Percentiles rank a stretch among this genome's conserved stretches.
phyloP scores from a whole-genome alignment of 2,329 filamentous ascomycete species.

The Amauroascus niger region DNA sequence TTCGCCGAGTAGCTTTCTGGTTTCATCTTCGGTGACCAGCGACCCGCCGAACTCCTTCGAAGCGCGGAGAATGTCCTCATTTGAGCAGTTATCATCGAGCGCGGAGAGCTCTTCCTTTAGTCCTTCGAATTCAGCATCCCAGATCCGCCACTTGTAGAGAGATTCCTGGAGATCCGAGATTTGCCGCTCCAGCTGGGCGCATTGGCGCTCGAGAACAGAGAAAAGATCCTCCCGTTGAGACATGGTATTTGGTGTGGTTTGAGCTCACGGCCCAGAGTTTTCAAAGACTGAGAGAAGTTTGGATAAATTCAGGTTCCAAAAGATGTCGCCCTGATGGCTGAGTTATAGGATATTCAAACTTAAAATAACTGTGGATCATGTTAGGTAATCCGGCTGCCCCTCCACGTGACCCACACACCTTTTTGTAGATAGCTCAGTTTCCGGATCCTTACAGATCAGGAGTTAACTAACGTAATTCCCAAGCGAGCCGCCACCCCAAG shows the following conservation, averaged over 20 bases:
- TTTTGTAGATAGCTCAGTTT: no score
- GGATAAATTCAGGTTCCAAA: no score
- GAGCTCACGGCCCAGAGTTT: neutral
- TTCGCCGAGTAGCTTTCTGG: slow-evolving; percentile 46
- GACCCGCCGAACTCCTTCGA: slow-evolving; percentile 39
- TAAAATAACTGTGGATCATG: neutral
- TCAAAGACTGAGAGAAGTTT: neutral
- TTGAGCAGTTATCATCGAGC: slow-evolving; percentile 41
- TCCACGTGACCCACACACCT: no score
- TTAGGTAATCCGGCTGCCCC: no score
- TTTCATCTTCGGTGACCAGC: slow-evolving; percentile 42
- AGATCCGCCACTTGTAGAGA: slow-evolving; percentile 78
- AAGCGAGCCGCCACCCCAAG: no score
- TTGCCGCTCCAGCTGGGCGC: slow-evolving; percentile 64
- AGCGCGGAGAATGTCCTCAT: slow-evolving; percentile 45
- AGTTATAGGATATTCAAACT: neutral
- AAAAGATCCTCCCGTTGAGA: slow-evolving; percentile 16
- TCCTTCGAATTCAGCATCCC: slow-evolving; percentile 84
- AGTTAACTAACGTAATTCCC: no score
- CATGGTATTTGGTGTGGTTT: slow-evolving; percentile 2
- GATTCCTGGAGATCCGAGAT: slow-evolving; percentile 63
- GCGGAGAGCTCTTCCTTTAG: slow-evolving; percentile 70
- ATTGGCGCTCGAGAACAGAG: slow-evolving; percentile 63
- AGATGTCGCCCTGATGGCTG: no score
- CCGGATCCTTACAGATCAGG: no score